These are phyloP conservation scores for Eucalyptus brandiana DNA, from an alignment of 345 rosid species.

Conservation along the genomic window DNA sequence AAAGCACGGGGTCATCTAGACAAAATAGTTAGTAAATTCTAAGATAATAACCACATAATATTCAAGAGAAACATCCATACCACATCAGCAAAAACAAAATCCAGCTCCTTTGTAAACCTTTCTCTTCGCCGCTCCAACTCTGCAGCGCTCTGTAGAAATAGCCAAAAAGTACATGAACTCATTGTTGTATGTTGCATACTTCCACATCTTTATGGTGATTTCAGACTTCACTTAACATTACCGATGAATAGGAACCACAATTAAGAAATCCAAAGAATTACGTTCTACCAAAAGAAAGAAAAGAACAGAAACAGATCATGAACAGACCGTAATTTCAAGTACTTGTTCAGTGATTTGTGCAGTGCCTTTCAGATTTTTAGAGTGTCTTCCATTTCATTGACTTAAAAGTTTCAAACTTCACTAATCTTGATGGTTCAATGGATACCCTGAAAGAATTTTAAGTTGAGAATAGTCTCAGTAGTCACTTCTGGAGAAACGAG, in stretches of 20 bases:
- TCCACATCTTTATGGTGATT: neutral
- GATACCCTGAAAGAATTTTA: neutral
- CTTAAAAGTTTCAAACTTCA: neutral
- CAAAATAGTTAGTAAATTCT: neutral
- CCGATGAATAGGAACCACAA: neutral
- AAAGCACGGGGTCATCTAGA: too few relatives aligned
- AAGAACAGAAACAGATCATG: neutral
- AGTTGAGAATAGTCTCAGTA: neutral
- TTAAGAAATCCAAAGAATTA: neutral
- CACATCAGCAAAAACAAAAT: conserved; percentile 63
- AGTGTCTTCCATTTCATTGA: neutral
- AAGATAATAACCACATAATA: neutral
- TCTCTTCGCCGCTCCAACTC: conserved; percentile 49
- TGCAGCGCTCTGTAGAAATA: conserved; percentile 31
- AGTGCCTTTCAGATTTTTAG: neutral
- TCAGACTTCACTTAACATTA: neutral
- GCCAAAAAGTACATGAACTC: neutral
- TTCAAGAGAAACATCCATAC: conserved; percentile 8
- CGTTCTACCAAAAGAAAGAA: neutral
- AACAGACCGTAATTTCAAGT: neutral
- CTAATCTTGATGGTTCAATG: neutral
- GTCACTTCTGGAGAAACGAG: neutral
- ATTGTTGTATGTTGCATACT: neutral
- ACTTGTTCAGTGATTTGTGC: neutral
- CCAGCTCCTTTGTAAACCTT: conserved; percentile 42